Conservation (phyloP, 306 rosid species). For the Chamaecrista fasciculata region DNA sequence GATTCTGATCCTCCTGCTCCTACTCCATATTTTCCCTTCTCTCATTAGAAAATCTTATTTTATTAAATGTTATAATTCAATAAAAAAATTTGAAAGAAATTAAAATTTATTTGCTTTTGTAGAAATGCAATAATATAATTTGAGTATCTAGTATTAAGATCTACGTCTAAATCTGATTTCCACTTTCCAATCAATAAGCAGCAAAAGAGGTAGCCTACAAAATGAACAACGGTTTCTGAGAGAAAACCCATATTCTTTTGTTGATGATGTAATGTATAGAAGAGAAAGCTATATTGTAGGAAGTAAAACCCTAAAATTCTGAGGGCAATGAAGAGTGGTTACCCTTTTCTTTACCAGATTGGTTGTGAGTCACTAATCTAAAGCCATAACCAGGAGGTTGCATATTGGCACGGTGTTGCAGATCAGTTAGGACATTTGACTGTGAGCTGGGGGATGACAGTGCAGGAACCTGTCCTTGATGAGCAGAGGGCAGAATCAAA, state of each 20-base stretch:
- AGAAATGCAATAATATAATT: background rate
- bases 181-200: background rate
- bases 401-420: slow-evolving; percentile 29
- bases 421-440: slow-evolving; percentile 30
- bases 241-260: background rate
- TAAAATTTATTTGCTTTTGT: background rate
- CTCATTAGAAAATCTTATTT: no score
- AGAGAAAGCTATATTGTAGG: background rate
- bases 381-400: slow-evolving; percentile 4
- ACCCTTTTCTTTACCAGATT: slow-evolving; percentile 29
- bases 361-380: slow-evolving; percentile 6
- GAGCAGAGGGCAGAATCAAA: slow-evolving; percentile 27
- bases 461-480: slow-evolving; percentile 21
- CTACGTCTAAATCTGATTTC: background rate
- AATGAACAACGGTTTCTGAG: background rate
- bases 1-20: background rate
- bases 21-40: background rate
- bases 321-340: slow-evolving; percentile 15
- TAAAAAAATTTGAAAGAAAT: background rate
- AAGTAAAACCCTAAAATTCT: background rate
- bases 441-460: slow-evolving; percentile 27
- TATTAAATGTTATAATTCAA: no score
- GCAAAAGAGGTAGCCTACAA: background rate
- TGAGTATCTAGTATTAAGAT: background rate
- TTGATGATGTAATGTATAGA: background rate